phyloP scores from a whole-genome alignment of 169 alveolate genomes.

The Plasmodium gaboni region DNA sequence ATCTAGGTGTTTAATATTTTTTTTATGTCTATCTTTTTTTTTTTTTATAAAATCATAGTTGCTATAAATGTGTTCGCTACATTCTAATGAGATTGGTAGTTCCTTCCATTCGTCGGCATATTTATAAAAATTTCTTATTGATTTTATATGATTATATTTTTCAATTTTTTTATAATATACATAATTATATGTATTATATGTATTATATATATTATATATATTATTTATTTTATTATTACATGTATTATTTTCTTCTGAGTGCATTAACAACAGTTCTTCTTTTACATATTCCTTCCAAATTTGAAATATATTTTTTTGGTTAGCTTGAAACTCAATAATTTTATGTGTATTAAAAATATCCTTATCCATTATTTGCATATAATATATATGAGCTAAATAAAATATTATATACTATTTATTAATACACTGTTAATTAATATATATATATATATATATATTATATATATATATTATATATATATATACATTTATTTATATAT shows the following conservation, averaged over 20 bases:
- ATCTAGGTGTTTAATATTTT: background rate
- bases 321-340: constrained; percentile 20
- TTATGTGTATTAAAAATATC: constrained; percentile 22
- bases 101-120: constrained; percentile 36
- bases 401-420: no score
- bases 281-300: constrained; percentile 57
- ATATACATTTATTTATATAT: no score
- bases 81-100: background rate
- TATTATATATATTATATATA: background rate
- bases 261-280: constrained; percentile 1
- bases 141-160: background rate
- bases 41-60: no score
- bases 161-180: background rate
- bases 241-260: background rate
- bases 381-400: no score
- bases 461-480: no score
- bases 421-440: no score
- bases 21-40: background rate
- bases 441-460: no score
- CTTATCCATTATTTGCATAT: no score
- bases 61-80: background rate
- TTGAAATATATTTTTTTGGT: constrained; percentile 15
- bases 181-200: no score
- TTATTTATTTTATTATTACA: background rate
- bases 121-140: constrained; percentile 25